These are phyloP conservation scores for Fraxinus floribunda DNA, from an alignment of 305 asterid genomes.

Conservation along the genomic window DNA sequence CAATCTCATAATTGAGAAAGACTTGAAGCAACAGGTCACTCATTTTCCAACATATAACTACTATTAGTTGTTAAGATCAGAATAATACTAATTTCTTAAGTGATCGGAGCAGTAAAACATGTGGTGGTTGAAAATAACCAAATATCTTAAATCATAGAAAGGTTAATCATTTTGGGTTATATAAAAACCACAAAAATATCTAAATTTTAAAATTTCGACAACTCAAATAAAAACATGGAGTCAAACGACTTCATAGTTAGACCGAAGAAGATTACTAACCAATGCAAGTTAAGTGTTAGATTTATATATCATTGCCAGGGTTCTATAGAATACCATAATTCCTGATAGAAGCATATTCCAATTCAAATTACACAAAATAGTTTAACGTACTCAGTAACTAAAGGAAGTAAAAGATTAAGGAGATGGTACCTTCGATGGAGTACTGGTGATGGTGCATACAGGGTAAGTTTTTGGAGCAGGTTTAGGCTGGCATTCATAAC, in stretches of 20 bases:
- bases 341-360: background rate
- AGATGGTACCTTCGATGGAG: constrained; percentile 85
- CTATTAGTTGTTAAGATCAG: background rate
- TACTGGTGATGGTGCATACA: constrained; percentile 95
- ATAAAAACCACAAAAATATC: background rate
- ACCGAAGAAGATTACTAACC: background rate
- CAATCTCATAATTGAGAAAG: background rate
- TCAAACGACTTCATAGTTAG: constrained; percentile 5
- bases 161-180: background rate
- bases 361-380: background rate
- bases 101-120: constrained; percentile 5
- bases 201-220: background rate
- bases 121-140: background rate
- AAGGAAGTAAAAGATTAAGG: constrained; percentile 5
- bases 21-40: constrained; percentile 5
- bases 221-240: constrained; percentile 8
- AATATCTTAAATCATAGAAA: constrained; percentile 4
- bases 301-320: background rate
- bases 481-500: constrained; percentile 97
- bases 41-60: constrained; percentile 8
- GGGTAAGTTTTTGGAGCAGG: constrained; percentile 99
- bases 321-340: background rate
- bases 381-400: background rate
- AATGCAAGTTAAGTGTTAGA: background rate
- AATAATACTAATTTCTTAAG: background rate